These are phyloP conservation scores for Madurella mycetomatis DNA, from an alignment of 2,329 filamentous ascomycete genomes.

Conservation along the genomic window DNA sequence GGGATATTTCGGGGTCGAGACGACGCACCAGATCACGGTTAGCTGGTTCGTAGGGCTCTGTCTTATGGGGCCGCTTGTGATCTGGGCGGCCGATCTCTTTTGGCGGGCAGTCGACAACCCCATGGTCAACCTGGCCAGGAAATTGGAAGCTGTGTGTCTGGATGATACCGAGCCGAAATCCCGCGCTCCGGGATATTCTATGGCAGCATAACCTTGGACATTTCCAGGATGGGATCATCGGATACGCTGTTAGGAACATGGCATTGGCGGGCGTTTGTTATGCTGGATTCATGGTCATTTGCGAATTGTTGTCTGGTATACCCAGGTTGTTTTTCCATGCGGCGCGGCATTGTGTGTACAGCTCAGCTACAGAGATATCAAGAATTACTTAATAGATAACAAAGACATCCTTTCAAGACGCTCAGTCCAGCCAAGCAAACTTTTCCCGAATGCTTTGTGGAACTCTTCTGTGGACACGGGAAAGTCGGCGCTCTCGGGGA, in stretches of 20 bases:
- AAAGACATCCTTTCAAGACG: no score
- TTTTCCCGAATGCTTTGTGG: background rate
- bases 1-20: slow-evolving; percentile 32
- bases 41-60: slow-evolving; percentile 38
- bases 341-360: no score
- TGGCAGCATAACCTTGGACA: slow-evolving; percentile 19
- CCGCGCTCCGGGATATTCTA: slow-evolving; percentile 22
- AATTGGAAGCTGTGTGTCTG: slow-evolving; percentile 27
- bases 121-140: slow-evolving; percentile 29
- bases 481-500: background rate
- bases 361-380: no score
- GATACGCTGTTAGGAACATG: background rate
- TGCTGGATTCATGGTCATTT: background rate
- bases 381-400: no score
- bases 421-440: no score
- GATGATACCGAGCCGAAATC: slow-evolving; percentile 21
- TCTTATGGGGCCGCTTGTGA: slow-evolving; percentile 33
- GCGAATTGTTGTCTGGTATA: no score
- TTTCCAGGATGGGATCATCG: background rate
- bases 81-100: slow-evolving; percentile 57
- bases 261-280: background rate
- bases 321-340: background rate
- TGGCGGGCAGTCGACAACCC: slow-evolving; percentile 53
- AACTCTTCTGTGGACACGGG: background rate
- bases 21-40: slow-evolving; percentile 28